Conservation (phyloP, 1,284 basidiomycete genomes). For the Amylostereum areolatum region DNA sequence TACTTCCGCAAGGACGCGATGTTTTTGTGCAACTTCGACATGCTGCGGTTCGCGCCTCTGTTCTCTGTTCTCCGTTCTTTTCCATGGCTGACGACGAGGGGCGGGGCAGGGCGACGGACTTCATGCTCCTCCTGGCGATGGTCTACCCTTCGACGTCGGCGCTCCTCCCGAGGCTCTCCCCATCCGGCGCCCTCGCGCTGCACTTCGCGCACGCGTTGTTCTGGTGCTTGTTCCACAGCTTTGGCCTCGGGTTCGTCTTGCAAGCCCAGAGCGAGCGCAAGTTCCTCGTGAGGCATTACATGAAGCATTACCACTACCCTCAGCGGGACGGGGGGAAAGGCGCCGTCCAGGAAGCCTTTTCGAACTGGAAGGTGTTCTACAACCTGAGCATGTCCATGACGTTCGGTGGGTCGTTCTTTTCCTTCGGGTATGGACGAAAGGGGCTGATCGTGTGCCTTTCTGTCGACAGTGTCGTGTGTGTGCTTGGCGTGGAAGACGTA, state of each 20-base stretch:
- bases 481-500: constrained; percentile 88
- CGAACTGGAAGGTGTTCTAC: constrained; percentile 92
- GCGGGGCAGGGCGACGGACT: constrained; percentile 52
- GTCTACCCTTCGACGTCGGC: constrained; percentile 47
- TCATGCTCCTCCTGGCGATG: constrained; percentile 56
- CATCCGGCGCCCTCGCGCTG: constrained; percentile 41
- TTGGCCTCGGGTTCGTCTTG: constrained; percentile 82
- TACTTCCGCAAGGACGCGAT: constrained; percentile 91
- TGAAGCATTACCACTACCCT: constrained; percentile 88
- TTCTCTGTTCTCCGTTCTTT: constrained; percentile 4
- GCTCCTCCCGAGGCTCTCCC: constrained; percentile 39
- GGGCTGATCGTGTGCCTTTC: too few species aligned
- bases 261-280: constrained; percentile 82
- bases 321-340: constrained; percentile 52
- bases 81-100: constrained; percentile 2
- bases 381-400: constrained; percentile 94
- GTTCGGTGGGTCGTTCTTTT: constrained; percentile 58
- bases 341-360: constrained; percentile 87
- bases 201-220: constrained; percentile 79
- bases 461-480: constrained; percentile 75
- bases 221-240: constrained; percentile 88
- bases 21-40: constrained; percentile 77
- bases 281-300: constrained; percentile 89
- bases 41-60: constrained; percentile 61
- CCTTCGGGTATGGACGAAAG: constrained; percentile 6